Evolutionary conservation across 2,329 filamentous ascomycete species (phyloP).

Genomic region (Xylariaceae sp.): DNA sequence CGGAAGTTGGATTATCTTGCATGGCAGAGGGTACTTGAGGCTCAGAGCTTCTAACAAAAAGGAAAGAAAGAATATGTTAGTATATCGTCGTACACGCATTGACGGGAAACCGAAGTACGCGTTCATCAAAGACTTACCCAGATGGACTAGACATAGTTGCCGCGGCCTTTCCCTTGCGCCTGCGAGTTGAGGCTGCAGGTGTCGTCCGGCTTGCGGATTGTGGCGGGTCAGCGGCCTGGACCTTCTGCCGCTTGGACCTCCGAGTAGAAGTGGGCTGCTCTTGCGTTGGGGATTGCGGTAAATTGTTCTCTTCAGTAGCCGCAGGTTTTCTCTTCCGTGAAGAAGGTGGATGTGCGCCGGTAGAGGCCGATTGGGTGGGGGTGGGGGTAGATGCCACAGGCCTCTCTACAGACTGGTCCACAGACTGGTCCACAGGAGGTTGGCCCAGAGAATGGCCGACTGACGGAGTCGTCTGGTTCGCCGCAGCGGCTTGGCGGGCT

Average conservation of each 20-base stretch:
- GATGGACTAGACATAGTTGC: constrained; percentile 66
- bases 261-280: constrained; percentile 43
- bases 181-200: constrained; percentile 41
- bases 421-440: constrained; percentile 39
- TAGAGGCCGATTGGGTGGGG: constrained; percentile 37
- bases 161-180: constrained; percentile 57
- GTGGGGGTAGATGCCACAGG: constrained; percentile 39
- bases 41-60: constrained; percentile 42
- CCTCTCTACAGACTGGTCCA: constrained; percentile 39
- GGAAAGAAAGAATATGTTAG: constrained; percentile 9
- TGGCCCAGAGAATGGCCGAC: constrained; percentile 38
- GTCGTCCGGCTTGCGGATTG: constrained; percentile 30
- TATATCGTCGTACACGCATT: constrained; percentile 26
- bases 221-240: constrained; percentile 39
- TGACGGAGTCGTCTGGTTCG: constrained; percentile 53
- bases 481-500: constrained; percentile 86
- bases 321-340: constrained; percentile 72
- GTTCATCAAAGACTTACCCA: constrained; percentile 49
- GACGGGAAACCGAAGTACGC: constrained; percentile 4
- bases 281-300: constrained; percentile 32
- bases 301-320: constrained; percentile 46
- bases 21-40: constrained; percentile 63
- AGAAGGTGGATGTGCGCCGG: constrained; percentile 37
- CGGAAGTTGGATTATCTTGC: constrained; percentile 47
- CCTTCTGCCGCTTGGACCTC: constrained; percentile 69